Percentiles rank a stretch among this genome's conserved stretches.
Conservation (phyloP, 2,329 filamentous ascomycete species). For the Coniochaeta prunicola region DNA sequence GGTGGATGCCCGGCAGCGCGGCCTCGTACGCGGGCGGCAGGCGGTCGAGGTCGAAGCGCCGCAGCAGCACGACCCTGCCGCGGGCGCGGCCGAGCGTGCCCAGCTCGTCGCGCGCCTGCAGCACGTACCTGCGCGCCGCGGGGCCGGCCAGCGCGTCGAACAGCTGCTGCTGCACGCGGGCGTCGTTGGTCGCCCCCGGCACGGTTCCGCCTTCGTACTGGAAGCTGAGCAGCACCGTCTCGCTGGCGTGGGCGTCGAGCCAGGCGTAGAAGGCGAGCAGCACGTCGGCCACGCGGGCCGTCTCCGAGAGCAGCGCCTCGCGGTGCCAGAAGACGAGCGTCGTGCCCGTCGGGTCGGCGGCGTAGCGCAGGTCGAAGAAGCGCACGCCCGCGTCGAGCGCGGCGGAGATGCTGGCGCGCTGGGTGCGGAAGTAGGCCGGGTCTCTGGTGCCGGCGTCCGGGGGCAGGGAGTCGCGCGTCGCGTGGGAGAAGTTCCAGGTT, state of each 20-base stretch:
- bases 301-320: constrained; percentile 33
- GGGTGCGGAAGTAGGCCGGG: constrained; percentile 32
- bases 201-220: constrained; percentile 34
- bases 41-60: constrained; percentile 35
- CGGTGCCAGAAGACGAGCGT: constrained; percentile 41
- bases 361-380: constrained; percentile 43
- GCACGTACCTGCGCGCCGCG: constrained; percentile 30
- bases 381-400: constrained; percentile 39
- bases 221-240: constrained; percentile 37
- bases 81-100: constrained; percentile 36
- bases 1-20: constrained; percentile 36
- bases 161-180: constrained; percentile 27
- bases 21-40: constrained; percentile 25
- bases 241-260: constrained; percentile 36
- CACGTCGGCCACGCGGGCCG: constrained; percentile 33
- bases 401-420: constrained; percentile 24
- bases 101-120: constrained; percentile 42
- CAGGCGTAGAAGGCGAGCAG: constrained; percentile 40
- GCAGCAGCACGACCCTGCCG: constrained; percentile 33
- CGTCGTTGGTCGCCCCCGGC: constrained; percentile 23
- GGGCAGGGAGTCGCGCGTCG: constrained; percentile 30
- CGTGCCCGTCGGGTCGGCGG: constrained; percentile 35
- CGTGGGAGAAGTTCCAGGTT: constrained; percentile 42
- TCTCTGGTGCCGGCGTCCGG: constrained; percentile 22
- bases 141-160: constrained; percentile 28